phyloP scores from a whole-genome alignment of 2,329 filamentous ascomycete species.

The Ceratocystiopsis minuta region DNA sequence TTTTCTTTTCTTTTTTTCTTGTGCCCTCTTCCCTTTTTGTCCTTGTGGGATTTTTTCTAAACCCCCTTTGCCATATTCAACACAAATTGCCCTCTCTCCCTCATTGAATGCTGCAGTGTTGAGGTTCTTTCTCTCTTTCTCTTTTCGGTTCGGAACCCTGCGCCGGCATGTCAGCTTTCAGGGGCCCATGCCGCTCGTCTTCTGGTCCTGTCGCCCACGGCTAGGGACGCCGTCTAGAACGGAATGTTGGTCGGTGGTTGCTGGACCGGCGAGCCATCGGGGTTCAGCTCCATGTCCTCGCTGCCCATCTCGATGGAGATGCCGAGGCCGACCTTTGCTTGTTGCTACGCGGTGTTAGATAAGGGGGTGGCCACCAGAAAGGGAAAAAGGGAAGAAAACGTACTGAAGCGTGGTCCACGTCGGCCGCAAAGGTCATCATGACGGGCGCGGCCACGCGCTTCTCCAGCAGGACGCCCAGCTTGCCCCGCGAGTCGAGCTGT shows the following conservation, averaged over 20 bases:
- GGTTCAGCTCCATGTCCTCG: slow-evolving; percentile 76
- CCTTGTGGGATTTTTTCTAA: too few species aligned
- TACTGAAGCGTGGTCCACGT: slow-evolving; percentile 92
- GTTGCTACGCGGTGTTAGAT: slow-evolving; percentile 44
- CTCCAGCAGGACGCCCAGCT: slow-evolving; percentile 81
- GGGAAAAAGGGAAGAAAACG: slow-evolving; percentile 18
- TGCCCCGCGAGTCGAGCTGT: slow-evolving; percentile 88
- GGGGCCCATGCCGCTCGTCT: background rate
- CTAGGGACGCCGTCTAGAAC: slow-evolving; percentile 28
- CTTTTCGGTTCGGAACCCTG: too few species aligned
- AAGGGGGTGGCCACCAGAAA: too few species aligned
- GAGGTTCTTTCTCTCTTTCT: too few species aligned
- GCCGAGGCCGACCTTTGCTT: slow-evolving; percentile 84
- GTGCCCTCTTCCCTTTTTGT: background rate
- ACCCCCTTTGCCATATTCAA: too few species aligned
- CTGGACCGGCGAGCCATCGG: slow-evolving; percentile 41
- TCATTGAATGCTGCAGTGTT: too few species aligned
- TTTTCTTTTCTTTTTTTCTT: background rate
- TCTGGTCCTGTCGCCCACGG: background rate
- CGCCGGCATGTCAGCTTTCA: too few species aligned
- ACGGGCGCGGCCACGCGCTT: slow-evolving; percentile 90
- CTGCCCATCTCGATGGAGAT: slow-evolving; percentile 77
- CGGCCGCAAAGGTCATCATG: slow-evolving; percentile 84
- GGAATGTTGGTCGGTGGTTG: slow-evolving; percentile 39
- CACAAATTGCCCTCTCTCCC: too few species aligned